phyloP scores from a whole-genome alignment of 2,329 filamentous ascomycete genomes.

The Pseudogymnoascus sp. region DNA sequence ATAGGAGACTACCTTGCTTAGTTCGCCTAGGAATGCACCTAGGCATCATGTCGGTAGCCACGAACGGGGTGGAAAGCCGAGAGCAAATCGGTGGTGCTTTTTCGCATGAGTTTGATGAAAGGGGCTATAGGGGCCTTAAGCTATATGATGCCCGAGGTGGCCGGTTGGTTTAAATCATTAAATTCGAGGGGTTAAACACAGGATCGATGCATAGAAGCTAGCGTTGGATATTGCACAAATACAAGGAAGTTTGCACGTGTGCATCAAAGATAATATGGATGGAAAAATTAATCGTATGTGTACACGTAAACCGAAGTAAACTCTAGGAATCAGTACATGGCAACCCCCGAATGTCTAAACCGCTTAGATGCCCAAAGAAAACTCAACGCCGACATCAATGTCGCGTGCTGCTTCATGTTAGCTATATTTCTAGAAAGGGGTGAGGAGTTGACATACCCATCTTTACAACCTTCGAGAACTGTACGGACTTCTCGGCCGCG shows the following conservation, averaged over 20 bases:
- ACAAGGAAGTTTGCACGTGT: not conserved
- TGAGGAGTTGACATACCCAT: conserved; percentile 56
- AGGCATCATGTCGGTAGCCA: not conserved
- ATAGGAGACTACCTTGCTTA: not conserved
- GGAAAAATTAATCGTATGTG: conserved; percentile 6
- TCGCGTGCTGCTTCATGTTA: conserved; percentile 59
- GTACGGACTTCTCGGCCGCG: conserved; percentile 94
- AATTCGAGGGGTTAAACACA: not conserved
- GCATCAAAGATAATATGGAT: conserved; percentile 1
- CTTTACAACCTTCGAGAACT: conserved; percentile 99
- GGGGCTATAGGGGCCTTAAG: not conserved
- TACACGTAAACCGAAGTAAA: conserved; percentile 7
- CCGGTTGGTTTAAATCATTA: not conserved
- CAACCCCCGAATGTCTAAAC: conserved; percentile 10
- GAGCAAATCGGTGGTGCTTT: not conserved
- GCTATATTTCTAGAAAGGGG: conserved; percentile 11
- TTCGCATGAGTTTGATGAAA: not conserved
- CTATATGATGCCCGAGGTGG: not conserved
- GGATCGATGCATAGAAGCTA: not conserved
- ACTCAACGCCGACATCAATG: conserved; percentile 95
- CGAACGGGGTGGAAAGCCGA: not conserved
- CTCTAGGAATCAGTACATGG: conserved; percentile 7
- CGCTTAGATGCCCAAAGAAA: conserved; percentile 76
- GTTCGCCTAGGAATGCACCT: not conserved
- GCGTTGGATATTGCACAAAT: not conserved